Base-by-base conservation (phyloP, 495 filamentous ascomycete species). In the Lichina pygmaea region DNA sequence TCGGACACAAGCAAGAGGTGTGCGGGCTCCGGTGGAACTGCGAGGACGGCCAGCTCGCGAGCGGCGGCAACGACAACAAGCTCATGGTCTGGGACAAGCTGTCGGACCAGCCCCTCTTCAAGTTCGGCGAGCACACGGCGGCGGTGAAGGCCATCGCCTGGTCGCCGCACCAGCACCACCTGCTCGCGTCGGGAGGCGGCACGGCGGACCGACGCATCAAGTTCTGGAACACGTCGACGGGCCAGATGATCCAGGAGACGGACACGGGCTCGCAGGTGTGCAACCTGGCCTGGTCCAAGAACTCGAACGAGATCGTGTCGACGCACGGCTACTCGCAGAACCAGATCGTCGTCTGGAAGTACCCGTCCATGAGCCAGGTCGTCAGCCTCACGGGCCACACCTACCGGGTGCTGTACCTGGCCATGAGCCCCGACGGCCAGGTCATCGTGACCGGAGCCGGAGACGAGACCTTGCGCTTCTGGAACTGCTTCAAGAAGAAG, bases 61-160 rank as follows among this genome's bases (percentile, higher is more conserved):
- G 79, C 13, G 89, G 89, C 32, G 91, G 91, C 2, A 97, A 97
- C 59, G 89, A 97, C 59, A 97, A 97, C 63, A 93, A 93, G 51
- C 64, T 97, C 42, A 81, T 95, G 69, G 85, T 97, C 12, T 97
- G 89, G 89, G 91, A 97, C 58, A 86, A 86, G 54, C 63, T 93
- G 44, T 78, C 70, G 34, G 78, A 85, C 47, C 77, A 81, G 7
- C 89, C 89, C 5, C 65, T 86, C 6, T 93, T 78, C 65, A 86
- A 86, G 47, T 95, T 93, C 54, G 77, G 75, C 13, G 83, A 93
- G 44, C 89, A 97, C 56, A 85, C 73, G 17, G 89, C 89, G 6
- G 89, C 89, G 7, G 89, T 97, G 43, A 97, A 97, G 57, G 89
- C 89, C 8, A 93, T 97, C 50, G 79, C 89, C n/a, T 97, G 89